phyloP scores from a whole-genome alignment of 805 yeast genomes.

The Cyberlindnera americana region DNA sequence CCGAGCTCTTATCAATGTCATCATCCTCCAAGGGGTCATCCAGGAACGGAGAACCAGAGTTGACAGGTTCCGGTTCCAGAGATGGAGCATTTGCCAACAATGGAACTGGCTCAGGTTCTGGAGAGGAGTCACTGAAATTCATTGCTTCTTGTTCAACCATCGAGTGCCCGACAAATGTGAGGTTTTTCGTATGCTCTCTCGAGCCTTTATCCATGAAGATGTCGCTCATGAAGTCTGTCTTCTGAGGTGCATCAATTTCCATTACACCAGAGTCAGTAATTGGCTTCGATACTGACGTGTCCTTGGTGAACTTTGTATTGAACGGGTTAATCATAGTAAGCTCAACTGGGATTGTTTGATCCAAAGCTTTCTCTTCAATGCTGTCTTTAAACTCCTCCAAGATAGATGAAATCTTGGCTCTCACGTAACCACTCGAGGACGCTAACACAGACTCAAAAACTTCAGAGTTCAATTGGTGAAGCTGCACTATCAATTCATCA shows the following conservation, averaged over 20 bases:
- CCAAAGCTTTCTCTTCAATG: slow-evolving; percentile 10
- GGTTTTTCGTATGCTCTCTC: slow-evolving; percentile 7
- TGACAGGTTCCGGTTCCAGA: slow-evolving; percentile 6
- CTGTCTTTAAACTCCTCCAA: slow-evolving; percentile 25
- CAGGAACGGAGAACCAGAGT: slow-evolving; percentile 22
- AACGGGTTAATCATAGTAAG: slow-evolving; percentile 31
- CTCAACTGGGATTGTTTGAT: slow-evolving; percentile 22
- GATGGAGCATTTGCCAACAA: slow-evolving; percentile 2
- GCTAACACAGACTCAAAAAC: slow-evolving; percentile 8
- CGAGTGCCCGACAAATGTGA: slow-evolving; percentile 12
- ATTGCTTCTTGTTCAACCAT: slow-evolving; percentile 4
- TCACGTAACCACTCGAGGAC: slow-evolving; percentile 17
- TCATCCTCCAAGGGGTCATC: slow-evolving; percentile 18
- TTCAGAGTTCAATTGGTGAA: slow-evolving; percentile 11
- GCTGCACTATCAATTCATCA: slow-evolving; percentile 22
- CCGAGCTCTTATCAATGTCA: slow-evolving; percentile 14
- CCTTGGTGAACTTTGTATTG: background rate
- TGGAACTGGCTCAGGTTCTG: slow-evolving; percentile 7
- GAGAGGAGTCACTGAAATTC: slow-evolving; percentile 9
- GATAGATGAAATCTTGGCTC: slow-evolving; percentile 23
- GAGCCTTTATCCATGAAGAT: slow-evolving; percentile 14
- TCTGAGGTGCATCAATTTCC: slow-evolving; percentile 13
- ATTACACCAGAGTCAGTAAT: slow-evolving; percentile 2
- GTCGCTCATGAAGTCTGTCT: slow-evolving; percentile 22
- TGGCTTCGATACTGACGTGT: background rate